phyloP scores from a whole-genome alignment of 169 alveolate species.

The Ichthyophthirius multifiliis region DNA sequence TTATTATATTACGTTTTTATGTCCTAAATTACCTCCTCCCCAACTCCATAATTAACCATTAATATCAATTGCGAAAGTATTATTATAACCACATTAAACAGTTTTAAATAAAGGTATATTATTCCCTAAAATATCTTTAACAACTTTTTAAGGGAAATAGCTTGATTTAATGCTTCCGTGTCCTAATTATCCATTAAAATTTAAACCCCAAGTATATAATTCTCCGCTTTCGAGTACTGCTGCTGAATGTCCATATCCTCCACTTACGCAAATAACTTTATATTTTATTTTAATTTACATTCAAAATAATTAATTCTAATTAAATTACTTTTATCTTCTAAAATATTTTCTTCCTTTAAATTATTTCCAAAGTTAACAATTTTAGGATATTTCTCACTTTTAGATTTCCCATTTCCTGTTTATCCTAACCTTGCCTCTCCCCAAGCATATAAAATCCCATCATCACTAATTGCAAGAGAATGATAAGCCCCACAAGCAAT shows the following conservation, averaged over 20 bases:
- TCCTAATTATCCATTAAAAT: constrained; percentile 88
- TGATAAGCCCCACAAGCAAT: constrained; percentile 83
- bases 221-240: constrained; percentile 80
- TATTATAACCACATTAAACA: constrained; percentile 68
- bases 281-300: constrained; percentile 46
- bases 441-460: constrained; percentile 82
- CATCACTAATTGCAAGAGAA: constrained; percentile 79
- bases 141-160: constrained; percentile 64
- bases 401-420: constrained; percentile 71
- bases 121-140: constrained; percentile 64
- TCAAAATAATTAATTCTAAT: constrained; percentile 25
- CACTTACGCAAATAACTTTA: constrained; percentile 61
- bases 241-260: constrained; percentile 88
- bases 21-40: constrained; percentile 87
- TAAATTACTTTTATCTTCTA: constrained; percentile 22
- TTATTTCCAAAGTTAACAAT: constrained; percentile 19
- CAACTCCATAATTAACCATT: constrained; percentile 79
- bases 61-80: constrained; percentile 61
- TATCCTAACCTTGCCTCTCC: constrained; percentile 88
- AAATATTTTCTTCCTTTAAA: neutral
- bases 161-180: constrained; percentile 66
- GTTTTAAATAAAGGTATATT: constrained; percentile 53
- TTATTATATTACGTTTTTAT: constrained; percentile 31
- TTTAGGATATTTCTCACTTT: constrained; percentile 28
- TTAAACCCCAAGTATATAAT: constrained; percentile 87